phyloP scores from a whole-genome alignment of 129 eudicot genomes.

The Flaveria sonorensis region DNA sequence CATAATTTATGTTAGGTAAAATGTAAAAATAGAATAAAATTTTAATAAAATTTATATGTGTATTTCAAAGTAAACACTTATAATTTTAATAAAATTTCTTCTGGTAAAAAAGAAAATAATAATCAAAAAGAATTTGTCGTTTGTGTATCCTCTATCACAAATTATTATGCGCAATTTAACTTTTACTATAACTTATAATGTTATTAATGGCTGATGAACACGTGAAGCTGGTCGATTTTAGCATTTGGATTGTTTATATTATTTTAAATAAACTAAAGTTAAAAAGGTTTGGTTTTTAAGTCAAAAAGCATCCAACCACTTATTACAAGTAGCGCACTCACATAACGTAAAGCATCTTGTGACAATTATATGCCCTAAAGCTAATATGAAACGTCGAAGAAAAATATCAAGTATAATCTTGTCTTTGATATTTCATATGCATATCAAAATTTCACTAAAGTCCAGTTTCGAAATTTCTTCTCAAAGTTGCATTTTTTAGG shows the following conservation, averaged over 20 bases:
- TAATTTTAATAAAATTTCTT: too few relatives aligned
- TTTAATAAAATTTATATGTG: too few relatives aligned
- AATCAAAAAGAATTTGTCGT: too few relatives aligned
- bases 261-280: background rate
- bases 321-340: background rate
- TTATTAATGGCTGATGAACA: background rate
- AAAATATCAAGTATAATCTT: background rate
- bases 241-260: background rate
- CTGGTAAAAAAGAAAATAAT: too few relatives aligned
- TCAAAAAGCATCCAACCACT: slow-evolving; percentile 10
- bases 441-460: background rate
- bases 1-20: too few relatives aligned
- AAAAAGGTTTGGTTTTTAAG: background rate
- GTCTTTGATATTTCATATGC: slow-evolving; percentile 3
- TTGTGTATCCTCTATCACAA: background rate
- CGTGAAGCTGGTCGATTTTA: background rate
- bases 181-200: background rate
- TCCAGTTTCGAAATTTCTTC: background rate
- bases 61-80: too few relatives aligned
- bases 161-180: background rate
- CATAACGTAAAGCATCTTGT: background rate
- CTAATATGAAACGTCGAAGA: background rate
- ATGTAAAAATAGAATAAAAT: too few relatives aligned
- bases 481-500: background rate
- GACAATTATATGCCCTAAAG: background rate